Conservation (phyloP, 305 asterid genomes). For the Ajuga reptans region DNA sequence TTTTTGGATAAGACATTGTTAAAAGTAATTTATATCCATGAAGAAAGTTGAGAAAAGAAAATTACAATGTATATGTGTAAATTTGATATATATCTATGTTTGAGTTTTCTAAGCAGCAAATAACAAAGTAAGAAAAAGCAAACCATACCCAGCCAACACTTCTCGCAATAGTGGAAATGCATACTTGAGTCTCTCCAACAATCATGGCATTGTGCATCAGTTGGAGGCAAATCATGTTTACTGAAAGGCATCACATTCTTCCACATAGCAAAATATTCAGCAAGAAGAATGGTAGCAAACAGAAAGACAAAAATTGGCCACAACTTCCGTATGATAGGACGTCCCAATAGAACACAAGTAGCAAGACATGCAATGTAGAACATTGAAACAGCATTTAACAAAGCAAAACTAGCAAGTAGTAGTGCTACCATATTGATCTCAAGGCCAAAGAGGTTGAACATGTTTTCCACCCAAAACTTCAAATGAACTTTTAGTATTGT, state of each 20-base stretch:
- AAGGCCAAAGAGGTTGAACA: slow-evolving; percentile 96
- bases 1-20: background rate
- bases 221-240: slow-evolving; percentile 29
- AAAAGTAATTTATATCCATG: background rate
- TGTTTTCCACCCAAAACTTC: slow-evolving; percentile 91
- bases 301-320: slow-evolving; percentile 79
- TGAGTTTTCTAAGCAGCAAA: slow-evolving; percentile 13
- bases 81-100: background rate
- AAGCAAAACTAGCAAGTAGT: slow-evolving; percentile 86
- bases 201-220: slow-evolving; percentile 65
- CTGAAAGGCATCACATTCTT: slow-evolving; percentile 44
- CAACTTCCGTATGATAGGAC: slow-evolving; percentile 61
- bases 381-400: slow-evolving; percentile 75
- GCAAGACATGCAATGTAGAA: slow-evolving; percentile 75
- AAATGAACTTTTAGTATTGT: slow-evolving; percentile 71
- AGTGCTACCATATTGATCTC: slow-evolving; percentile 90
- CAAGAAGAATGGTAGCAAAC: slow-evolving; percentile 71
- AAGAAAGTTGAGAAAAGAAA: background rate
- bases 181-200: slow-evolving; percentile 74
- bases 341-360: slow-evolving; percentile 74
- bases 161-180: slow-evolving; percentile 52
- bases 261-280: slow-evolving; percentile 88
- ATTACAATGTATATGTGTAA: background rate
- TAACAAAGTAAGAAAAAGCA: slow-evolving; percentile 10
- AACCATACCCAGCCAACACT: slow-evolving; percentile 90